Conservation (phyloP, 768 basidiomycete species). For the Termitomyces sp. region DNA sequence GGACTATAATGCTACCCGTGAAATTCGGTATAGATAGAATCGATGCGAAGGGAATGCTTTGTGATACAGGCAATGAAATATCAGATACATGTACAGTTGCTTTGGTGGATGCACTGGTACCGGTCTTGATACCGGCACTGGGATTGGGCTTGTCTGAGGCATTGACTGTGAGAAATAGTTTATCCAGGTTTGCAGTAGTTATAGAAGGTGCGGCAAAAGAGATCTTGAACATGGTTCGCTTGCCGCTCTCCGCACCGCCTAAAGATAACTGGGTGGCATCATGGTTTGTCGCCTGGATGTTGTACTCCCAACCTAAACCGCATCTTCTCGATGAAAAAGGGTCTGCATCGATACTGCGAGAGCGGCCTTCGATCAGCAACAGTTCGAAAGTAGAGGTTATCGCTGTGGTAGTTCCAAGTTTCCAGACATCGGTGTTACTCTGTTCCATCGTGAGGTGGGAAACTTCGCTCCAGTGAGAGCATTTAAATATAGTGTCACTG, state of each 20-base stretch:
- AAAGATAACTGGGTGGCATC: background rate
- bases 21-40: background rate
- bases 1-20: background rate
- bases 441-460: constrained; percentile 1
- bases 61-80: background rate
- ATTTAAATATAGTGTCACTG: background rate
- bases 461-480: background rate
- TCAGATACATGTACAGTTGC: background rate
- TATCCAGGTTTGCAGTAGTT: background rate
- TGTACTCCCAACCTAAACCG: background rate
- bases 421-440: background rate
- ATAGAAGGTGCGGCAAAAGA: background rate
- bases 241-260: background rate
- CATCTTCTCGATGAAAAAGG: background rate
- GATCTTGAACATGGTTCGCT: background rate
- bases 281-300: background rate
- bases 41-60: background rate
- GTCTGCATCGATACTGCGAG: background rate
- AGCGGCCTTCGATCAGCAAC: background rate
- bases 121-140: background rate
- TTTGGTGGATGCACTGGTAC: background rate
- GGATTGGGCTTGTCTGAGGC: background rate
- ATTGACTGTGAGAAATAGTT: background rate
- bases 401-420: background rate
- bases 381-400: background rate